Evolutionary conservation across 768 basidiomycete species (phyloP).

Genomic region (Tricholoma furcatifolium): DNA sequence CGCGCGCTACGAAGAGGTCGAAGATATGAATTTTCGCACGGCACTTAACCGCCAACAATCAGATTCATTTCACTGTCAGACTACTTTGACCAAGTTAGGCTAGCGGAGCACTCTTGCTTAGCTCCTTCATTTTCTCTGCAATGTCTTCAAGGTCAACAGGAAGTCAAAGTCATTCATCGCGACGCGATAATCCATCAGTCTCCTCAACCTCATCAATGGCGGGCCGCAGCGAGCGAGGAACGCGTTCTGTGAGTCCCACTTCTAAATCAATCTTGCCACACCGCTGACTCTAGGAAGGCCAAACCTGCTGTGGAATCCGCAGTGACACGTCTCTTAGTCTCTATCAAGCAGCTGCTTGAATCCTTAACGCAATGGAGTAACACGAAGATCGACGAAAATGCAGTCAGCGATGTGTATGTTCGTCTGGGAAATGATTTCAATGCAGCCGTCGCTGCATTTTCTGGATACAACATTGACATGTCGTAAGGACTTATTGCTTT

Average conservation of each 20-base stretch:
- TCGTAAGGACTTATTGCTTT: slow-evolving; percentile 52
- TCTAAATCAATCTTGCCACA: neutral
- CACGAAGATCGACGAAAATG: slow-evolving; percentile 63
- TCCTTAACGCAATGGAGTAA: slow-evolving; percentile 84
- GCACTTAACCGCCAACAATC: slow-evolving; percentile 8
- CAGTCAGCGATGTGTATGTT: slow-evolving; percentile 97
- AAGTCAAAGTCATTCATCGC: slow-evolving; percentile 39
- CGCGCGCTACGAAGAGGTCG: too few species aligned
- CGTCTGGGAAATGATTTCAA: slow-evolving; percentile 97
- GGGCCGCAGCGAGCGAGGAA: slow-evolving; percentile 38
- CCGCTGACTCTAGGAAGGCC: slow-evolving; percentile 7
- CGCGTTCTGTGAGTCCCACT: slow-evolving; percentile 34
- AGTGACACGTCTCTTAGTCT: slow-evolving; percentile 88
- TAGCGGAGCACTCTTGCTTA: slow-evolving; percentile 2
- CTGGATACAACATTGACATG: slow-evolving; percentile 85
- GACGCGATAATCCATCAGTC: slow-evolving; percentile 53
- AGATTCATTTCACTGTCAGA: neutral
- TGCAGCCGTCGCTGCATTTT: slow-evolving; percentile 86
- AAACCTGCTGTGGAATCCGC: slow-evolving; percentile 86
- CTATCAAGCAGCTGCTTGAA: slow-evolving; percentile 94
- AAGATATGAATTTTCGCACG: slow-evolving; percentile 16
- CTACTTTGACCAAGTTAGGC: neutral
- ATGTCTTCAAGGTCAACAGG: slow-evolving; percentile 30
- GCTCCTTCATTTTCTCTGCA: slow-evolving; percentile 4
- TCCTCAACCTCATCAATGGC: slow-evolving; percentile 44